These are phyloP conservation scores for Plicaturopsis crispa DNA, from an alignment of 768 basidiomycete genomes.

Conservation along the genomic window DNA sequence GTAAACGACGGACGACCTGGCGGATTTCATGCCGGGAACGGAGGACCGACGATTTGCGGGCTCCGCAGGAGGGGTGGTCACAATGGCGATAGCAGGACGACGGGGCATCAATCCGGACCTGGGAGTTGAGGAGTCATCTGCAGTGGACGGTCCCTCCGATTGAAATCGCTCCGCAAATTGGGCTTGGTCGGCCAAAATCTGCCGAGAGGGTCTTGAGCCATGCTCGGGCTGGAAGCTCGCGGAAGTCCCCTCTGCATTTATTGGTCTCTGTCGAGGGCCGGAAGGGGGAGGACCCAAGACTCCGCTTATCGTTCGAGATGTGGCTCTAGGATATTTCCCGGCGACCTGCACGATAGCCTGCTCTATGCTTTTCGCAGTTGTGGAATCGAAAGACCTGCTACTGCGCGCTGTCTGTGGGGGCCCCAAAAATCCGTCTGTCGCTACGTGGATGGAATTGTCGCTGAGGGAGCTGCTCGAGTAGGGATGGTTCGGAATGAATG, in stretches of 20 bases:
- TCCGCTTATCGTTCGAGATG: not conserved
- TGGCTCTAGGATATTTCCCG: not conserved
- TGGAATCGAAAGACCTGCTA: conserved; percentile 14
- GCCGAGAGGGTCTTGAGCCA: not conserved
- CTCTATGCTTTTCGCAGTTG: conserved; percentile 11
- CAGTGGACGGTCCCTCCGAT: not conserved
- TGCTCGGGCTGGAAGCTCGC: not conserved
- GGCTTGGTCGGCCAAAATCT: not conserved
- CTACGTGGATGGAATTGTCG: no score
- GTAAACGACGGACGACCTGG: not conserved
- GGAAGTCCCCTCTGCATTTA: no score
- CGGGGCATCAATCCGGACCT: not conserved
- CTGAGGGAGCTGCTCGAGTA: not conserved
- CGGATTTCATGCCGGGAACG: no score
- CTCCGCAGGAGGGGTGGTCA: no score
- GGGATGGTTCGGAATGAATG: not conserved
- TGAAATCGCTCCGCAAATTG: not conserved
- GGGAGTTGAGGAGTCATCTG: not conserved
- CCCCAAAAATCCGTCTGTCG: no score
- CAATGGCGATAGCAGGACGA: not conserved
- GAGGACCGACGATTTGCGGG: no score
- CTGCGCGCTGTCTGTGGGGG: conserved; percentile 10
- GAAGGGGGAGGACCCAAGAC: not conserved
- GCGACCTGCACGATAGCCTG: conserved; percentile 17
- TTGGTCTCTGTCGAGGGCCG: no score